Evolutionary conservation across 768 basidiomycete genomes (phyloP), one percentile per base, ranked within the genome.

Genomic region (Tephrocybe rancida): DNA sequence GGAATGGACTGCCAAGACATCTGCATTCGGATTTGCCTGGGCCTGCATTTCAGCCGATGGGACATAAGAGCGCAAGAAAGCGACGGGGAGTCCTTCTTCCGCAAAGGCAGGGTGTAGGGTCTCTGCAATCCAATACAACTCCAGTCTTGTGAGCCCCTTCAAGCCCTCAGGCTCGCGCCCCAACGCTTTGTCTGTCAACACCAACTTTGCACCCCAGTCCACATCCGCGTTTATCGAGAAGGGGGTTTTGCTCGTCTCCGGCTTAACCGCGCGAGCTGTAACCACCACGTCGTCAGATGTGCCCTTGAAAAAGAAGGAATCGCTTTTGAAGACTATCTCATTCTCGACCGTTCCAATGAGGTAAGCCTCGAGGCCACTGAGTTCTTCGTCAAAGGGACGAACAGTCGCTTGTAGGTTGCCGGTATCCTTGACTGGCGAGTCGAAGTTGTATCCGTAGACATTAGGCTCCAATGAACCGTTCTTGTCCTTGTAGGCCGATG

Each of bases 41-140:
- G 24, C n/a, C 10, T 16, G 11, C 13, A 13, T 22, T 2, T 25
- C 11, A 7, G 14, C 14, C 26, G 37, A 7, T 29, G 13, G 3
- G n/a, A 49, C 13, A 18, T 27, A 10, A 19, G 5, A 11, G 21
- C 48, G 48, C 26, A 49, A 30, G 38, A 49, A 49, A 25, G 1
- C 30, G 38, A 49, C 26, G 16, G 48, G 48, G 18, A 49, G 9
- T 32, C 30, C n/a, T 19, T 2, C 26, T 18, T 24, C 16, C 7
- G 11, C 6, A 27, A 49, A 30, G 38, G 48, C 48, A 21, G 25
- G 48, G n/a, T 49, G 39, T 5, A 39, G 2, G 26, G 37, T 29
- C 10, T 29, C 22, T 18, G 48, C 48, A 41, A 49, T 41, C 38
- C 37, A 49, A 21, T 49, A 49, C 25, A 48, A 25, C 37, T 48